Conservation (phyloP, 768 basidiomycete species). For the Agrocybe pediades region DNA sequence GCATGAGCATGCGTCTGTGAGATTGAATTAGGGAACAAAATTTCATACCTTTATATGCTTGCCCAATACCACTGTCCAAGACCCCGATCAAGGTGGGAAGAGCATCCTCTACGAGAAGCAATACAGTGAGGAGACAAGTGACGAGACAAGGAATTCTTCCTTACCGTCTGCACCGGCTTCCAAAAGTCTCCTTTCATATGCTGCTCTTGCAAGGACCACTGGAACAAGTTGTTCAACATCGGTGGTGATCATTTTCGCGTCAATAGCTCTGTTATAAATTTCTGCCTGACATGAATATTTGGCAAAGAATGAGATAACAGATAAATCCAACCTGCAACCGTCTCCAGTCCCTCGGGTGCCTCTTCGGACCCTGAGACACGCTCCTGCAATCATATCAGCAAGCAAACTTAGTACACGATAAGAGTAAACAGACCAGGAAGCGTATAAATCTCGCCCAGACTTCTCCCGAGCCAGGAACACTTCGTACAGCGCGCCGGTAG, state of each 20-base stretch:
- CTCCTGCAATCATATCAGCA: slow-evolving; percentile 36
- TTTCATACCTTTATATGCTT: slow-evolving; percentile 57
- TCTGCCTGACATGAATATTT: slow-evolving; percentile 35
- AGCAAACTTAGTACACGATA: not conserved
- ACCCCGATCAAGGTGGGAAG: slow-evolving; percentile 55
- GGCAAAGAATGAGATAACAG: slow-evolving; percentile 5
- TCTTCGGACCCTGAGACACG: slow-evolving; percentile 29
- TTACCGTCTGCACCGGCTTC: slow-evolving; percentile 48
- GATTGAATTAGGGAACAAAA: not conserved
- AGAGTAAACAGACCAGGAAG: slow-evolving; percentile 49
- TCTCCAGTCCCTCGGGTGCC: slow-evolving; percentile 29
- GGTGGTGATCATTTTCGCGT: slow-evolving; percentile 51
- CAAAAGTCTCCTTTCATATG: slow-evolving; percentile 59
- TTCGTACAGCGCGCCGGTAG: slow-evolving; percentile 63
- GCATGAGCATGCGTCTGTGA: not conserved
- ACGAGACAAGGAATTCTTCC: not conserved
- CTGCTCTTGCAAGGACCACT: slow-evolving; percentile 62
- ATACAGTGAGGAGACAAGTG: not conserved
- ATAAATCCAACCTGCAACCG: slow-evolving; percentile 28
- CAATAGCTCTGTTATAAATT: slow-evolving; percentile 58
- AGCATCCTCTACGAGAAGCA: slow-evolving; percentile 40
- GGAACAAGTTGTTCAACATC: slow-evolving; percentile 69
- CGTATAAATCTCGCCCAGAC: slow-evolving; percentile 81
- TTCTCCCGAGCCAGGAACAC: slow-evolving; percentile 76
- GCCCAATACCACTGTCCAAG: slow-evolving; percentile 63